phyloP scores from a whole-genome alignment of 2,329 filamentous ascomycete species.

The Pseudogymnoascus sp. region DNA sequence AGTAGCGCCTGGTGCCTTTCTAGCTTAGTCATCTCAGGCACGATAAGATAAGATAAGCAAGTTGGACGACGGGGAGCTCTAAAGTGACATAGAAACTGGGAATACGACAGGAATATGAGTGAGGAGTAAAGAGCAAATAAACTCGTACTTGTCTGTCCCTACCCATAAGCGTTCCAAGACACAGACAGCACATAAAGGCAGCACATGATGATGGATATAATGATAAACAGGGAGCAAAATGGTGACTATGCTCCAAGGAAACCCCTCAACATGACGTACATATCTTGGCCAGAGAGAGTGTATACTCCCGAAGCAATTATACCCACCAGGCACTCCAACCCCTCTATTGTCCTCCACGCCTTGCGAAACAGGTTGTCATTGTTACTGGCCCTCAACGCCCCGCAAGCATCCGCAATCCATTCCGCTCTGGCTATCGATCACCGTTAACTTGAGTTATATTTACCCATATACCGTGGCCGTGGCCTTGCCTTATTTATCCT shows the following conservation, averaged over 20 bases:
- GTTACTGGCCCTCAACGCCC: not conserved
- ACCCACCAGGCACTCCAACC: not conserved
- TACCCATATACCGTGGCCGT: not conserved
- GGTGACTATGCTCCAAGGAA: not conserved
- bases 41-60: not conserved
- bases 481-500: not conserved
- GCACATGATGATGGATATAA: not conserved
- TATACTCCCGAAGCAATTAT: not conserved
- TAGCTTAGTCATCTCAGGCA: not conserved
- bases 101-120: not conserved
- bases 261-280: slow-evolving; percentile 2
- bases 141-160: not conserved
- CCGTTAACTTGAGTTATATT: not conserved
- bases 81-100: not conserved
- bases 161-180: not conserved
- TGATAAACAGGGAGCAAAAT: not conserved
- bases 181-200: not conserved
- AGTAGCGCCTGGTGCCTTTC: not conserved
- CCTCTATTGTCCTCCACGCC: not conserved
- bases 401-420: not conserved
- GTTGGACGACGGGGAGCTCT: not conserved
- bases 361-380: not conserved
- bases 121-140: not conserved
- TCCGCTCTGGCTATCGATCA: not conserved
- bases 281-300: not conserved